These are phyloP conservation scores for Thermothielavioides terrestris DNA, from an alignment of 495 filamentous ascomycete species.

Conservation along the genomic window DNA sequence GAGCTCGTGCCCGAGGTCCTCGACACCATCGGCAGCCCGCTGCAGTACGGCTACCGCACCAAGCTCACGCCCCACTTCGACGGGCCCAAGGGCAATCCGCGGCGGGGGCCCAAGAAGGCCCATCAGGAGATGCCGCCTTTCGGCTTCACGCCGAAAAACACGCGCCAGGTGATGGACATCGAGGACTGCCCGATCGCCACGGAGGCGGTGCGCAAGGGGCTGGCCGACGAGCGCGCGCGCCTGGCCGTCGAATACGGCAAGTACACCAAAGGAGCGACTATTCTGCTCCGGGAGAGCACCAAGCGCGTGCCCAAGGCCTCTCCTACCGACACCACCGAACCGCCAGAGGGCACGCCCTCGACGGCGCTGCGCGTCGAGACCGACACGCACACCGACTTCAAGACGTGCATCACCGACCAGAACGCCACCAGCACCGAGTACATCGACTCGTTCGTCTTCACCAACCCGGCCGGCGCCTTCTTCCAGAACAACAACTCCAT, in stretches of 20 bases:
- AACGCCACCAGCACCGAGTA: constrained; percentile 79
- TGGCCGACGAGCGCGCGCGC: constrained; percentile 62
- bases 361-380: constrained; percentile 26
- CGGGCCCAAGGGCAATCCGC: constrained; percentile 45
- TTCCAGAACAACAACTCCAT: constrained; percentile 99
- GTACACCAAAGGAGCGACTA: constrained; percentile 75
- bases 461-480: constrained; percentile 84
- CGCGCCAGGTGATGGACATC: constrained; percentile 69
- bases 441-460: constrained; percentile 74
- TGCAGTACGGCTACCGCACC: constrained; percentile 89
- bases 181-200: constrained; percentile 97
- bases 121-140: constrained; percentile 60
- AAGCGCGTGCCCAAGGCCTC: constrained; percentile 50
- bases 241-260: constrained; percentile 59
- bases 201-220: constrained; percentile 65
- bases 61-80: constrained; percentile 96
- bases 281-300: constrained; percentile 82
- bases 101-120: constrained; percentile 30
- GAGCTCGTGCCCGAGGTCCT: constrained; percentile 66
- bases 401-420: constrained; percentile 76
- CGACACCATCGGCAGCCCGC: constrained; percentile 80
- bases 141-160: constrained; percentile 81
- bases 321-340: constrained; percentile 10
- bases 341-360: constrained; percentile 10
- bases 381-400: constrained; percentile 57